phyloP scores from a whole-genome alignment of 805 yeast genomes.

The Teunomyces pallodes region DNA sequence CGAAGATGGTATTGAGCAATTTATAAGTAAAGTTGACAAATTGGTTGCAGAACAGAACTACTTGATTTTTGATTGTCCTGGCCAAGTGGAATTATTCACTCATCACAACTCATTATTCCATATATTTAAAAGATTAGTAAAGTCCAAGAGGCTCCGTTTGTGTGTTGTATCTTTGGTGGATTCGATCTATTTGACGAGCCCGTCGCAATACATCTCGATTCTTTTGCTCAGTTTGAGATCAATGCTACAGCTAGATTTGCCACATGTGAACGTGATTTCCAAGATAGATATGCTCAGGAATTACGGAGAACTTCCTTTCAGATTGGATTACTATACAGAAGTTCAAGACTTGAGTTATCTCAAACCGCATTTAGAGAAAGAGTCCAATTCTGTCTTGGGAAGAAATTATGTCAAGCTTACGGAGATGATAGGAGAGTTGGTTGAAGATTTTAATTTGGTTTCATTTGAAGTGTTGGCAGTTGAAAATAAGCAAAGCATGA shows the following conservation, averaged over 20 bases:
- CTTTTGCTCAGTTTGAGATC: constrained; percentile 78
- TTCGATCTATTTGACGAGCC: constrained; percentile 74
- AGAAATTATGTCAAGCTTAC: constrained; percentile 65
- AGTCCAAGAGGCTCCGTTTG: constrained; percentile 61
- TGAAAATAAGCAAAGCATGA: constrained; percentile 92
- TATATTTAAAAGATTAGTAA: constrained; percentile 60
- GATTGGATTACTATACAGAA: constrained; percentile 83
- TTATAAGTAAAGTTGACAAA: constrained; percentile 54
- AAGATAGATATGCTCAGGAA: constrained; percentile 79
- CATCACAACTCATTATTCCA: constrained; percentile 72
- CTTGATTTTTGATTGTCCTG: constrained; percentile 86
- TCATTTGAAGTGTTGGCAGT: constrained; percentile 86
- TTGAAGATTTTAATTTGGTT: constrained; percentile 84
- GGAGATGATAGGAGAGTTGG: constrained; percentile 73
- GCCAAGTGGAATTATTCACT: constrained; percentile 94
- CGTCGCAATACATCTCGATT: constrained; percentile 85
- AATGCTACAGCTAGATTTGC: constrained; percentile 89
- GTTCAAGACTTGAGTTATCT: constrained; percentile 79
- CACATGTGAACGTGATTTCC: constrained; percentile 89
- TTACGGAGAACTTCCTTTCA: constrained; percentile 81
- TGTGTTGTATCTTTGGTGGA: constrained; percentile 88
- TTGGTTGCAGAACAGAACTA: constrained; percentile 58
- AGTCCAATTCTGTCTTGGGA: constrained; percentile 64
- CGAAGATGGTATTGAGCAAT: constrained; percentile 41
- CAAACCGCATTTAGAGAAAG: constrained; percentile 66